Percentiles rank a stretch among this genome's conserved stretches.
phyloP scores from a whole-genome alignment of 257 asterid genomes.

The Prunella vulgaris region DNA sequence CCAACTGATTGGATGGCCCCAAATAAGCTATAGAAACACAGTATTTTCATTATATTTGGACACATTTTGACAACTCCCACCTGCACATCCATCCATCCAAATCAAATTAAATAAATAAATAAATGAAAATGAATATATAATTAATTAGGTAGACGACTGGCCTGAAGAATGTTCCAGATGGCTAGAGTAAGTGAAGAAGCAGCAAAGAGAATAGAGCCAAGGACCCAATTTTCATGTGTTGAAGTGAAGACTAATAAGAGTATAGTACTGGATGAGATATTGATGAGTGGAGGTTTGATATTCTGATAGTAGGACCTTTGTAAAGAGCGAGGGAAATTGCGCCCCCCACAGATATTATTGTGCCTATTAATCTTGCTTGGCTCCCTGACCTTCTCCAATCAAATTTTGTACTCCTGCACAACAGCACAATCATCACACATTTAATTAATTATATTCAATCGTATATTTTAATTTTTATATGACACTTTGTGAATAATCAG shows the following conservation, averaged over 20 bases:
- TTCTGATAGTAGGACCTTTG: slow-evolving; percentile 52
- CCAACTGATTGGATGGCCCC: slow-evolving; percentile 57
- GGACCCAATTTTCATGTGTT: slow-evolving; percentile 58
- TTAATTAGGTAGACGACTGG: background rate
- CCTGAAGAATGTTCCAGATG: slow-evolving; percentile 68
- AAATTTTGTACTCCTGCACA: slow-evolving; percentile 36
- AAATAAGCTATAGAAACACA: slow-evolving; percentile 55
- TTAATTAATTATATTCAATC: too few species aligned
- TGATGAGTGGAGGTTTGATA: slow-evolving; percentile 31
- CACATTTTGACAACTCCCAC: slow-evolving; percentile 57
- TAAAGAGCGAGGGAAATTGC: slow-evolving; percentile 50
- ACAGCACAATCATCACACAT: too few species aligned
- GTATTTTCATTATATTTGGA: slow-evolving; percentile 62
- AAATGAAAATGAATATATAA: background rate
- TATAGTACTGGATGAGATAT: slow-evolving; percentile 19
- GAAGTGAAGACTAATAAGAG: slow-evolving; percentile 48
- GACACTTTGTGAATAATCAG: too few species aligned
- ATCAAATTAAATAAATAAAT: background rate
- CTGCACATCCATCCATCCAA: slow-evolving; percentile 26
- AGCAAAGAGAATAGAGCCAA: slow-evolving; percentile 61
- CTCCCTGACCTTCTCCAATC: slow-evolving; percentile 44
- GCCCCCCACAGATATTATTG: slow-evolving; percentile 47
- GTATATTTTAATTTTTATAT: too few species aligned
- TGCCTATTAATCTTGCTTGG: slow-evolving; percentile 56
- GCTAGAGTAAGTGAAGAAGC: slow-evolving; percentile 54